Evolutionary conservation across 139 green algal species (phyloP).

Genomic region (Ulvella scutata): DNA sequence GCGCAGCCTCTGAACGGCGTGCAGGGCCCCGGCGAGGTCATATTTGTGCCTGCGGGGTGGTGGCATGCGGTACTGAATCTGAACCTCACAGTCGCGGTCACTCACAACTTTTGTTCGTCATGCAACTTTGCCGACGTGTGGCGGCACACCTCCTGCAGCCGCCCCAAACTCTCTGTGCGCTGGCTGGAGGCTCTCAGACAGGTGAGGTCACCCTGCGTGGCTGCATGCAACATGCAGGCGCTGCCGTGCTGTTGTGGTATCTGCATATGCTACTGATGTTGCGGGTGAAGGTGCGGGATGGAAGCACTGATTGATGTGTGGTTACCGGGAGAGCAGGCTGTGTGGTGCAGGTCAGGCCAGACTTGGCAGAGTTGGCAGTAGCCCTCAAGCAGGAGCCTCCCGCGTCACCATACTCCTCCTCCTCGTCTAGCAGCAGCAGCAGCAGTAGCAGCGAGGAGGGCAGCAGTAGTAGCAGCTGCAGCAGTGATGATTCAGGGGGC

Average conservation of each 20-base stretch:
- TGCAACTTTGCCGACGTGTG: conserved; percentile 54
- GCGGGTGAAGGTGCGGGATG: not conserved
- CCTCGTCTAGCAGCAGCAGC: not conserved
- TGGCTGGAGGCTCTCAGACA: conserved; percentile 38
- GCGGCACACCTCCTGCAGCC: conserved; percentile 34
- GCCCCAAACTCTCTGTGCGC: conserved; percentile 57
- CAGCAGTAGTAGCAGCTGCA: no score
- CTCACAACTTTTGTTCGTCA: conserved; percentile 51
- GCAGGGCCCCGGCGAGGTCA: conserved; percentile 50
- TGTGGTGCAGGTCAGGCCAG: not conserved
- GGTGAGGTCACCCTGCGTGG: conserved; percentile 7
- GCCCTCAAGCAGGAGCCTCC: not conserved
- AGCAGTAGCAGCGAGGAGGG: not conserved
- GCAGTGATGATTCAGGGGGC: no score
- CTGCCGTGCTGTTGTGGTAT: not conserved
- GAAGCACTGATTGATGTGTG: not conserved
- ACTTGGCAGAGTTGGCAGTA: not conserved
- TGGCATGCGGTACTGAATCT: conserved; percentile 71
- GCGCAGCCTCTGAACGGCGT: conserved; percentile 36
- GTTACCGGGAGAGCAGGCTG: not conserved
- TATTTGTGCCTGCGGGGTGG: conserved; percentile 63
- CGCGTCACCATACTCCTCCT: not conserved
- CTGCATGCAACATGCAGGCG: not conserved
- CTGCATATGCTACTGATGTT: not conserved
- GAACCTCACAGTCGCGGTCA: conserved; percentile 57